A percentile compares a stretch with the other conserved stretches of the same genome.
These are phyloP conservation scores for Terana coerulea DNA, from an alignment of 768 basidiomycete genomes.

Conservation along the genomic window DNA sequence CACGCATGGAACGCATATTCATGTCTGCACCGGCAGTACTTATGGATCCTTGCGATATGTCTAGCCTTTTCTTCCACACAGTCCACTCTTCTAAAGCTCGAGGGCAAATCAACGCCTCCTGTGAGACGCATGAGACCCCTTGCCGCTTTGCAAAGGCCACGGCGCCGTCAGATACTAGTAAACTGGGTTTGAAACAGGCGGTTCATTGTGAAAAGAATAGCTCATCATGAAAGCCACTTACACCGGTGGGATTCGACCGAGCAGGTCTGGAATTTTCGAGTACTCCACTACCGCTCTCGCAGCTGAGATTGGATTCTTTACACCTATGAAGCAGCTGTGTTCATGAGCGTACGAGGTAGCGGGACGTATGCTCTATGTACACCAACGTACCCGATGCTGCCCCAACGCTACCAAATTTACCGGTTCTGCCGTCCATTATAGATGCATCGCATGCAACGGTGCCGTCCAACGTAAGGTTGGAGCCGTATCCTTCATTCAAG, in stretches of 20 bases:
- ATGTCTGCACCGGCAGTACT: neutral
- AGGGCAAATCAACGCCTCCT: slow-evolving; percentile 46
- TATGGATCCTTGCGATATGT: slow-evolving; percentile 10
- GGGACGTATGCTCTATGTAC: slow-evolving; percentile 7
- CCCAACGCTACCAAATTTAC: slow-evolving; percentile 68
- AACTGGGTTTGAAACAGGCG: slow-evolving; percentile 40
- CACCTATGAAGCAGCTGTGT: slow-evolving; percentile 35
- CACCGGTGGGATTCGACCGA: slow-evolving; percentile 73
- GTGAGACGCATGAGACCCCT: slow-evolving; percentile 33
- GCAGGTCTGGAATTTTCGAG: slow-evolving; percentile 39
- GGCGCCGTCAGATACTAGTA: slow-evolving; percentile 62
- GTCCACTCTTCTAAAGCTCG: slow-evolving; percentile 52
- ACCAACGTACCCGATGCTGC: slow-evolving; percentile 62
- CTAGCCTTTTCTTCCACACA: slow-evolving; percentile 52
- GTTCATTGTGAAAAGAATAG: neutral
- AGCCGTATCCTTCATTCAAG: slow-evolving; percentile 66
- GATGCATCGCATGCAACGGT: slow-evolving; percentile 81
- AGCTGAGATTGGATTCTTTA: slow-evolving; percentile 65
- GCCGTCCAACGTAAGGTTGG: slow-evolving; percentile 73
- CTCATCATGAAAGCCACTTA: slow-evolving; percentile 28
- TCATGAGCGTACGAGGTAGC: neutral
- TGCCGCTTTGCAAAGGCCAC: slow-evolving; percentile 42
- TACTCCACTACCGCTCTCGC: slow-evolving; percentile 57
- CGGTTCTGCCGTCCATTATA: slow-evolving; percentile 51
- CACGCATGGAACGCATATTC: slow-evolving; percentile 19